Base-by-base conservation (phyloP, 371 early-diverging fungal genomes). In the Nosema bombycis region DNA sequence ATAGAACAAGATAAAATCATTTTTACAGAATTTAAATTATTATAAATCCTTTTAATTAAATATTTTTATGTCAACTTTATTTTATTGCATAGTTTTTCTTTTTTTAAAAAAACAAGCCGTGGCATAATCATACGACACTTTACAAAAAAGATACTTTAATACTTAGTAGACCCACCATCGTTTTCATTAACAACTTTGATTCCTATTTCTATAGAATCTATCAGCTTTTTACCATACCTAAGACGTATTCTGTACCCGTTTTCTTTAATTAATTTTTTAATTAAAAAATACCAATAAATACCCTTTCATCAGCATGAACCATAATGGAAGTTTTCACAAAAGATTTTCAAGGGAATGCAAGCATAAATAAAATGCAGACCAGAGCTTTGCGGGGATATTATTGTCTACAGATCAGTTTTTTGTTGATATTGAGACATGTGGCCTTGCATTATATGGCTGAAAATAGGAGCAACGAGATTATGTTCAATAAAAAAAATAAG, bases 321-420 rank as follows among this genome's bases (percentile, higher is more conserved):
- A n/a, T n/a, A n/a, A n/a, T 10, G 30, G 30, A 30, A 64, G 33
- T 30, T 64, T 30, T 64, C 64, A 18, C 64, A 18, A 64, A 30
- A 64, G 46, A 64, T 64, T 64, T 64, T 64, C 64, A 30, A 28
- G 15, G 10, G 30, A 30, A 33, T 64, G 15, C 2, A 64, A n/a
- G 23, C 30, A 18, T 6, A 15, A 30, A 64, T 18, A 64, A 33
- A 6, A 33, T 64, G 64, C 64, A 28, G 64, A 30, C 30, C 30
- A 64, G 12, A 4, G 3, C 14, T 10, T 64, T 10, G 60, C n/a
- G 3, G 15, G 14, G 34, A 64, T 64, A 64, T 64, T 64, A 6
- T 64, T 64, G 64, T 30, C 14, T 28, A 10, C 64, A 28, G 30
- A n/a, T 30, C 46, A 21, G 3, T 26, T 64, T 64, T 64, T 30